These are phyloP conservation scores for Zalaria sp. DNA, from an alignment of 2,329 filamentous ascomycete species.

Conservation along the genomic window DNA sequence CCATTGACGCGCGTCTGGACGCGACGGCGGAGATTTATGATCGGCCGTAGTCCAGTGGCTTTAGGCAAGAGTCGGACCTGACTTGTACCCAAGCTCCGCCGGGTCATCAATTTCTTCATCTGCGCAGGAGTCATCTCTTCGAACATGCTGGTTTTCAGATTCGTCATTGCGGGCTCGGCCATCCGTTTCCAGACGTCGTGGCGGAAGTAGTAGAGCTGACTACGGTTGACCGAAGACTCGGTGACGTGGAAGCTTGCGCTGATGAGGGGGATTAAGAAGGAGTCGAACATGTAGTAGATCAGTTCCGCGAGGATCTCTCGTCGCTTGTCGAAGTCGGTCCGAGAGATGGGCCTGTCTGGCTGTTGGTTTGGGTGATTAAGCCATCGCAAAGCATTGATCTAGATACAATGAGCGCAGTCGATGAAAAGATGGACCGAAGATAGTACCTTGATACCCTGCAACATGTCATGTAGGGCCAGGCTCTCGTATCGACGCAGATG, in stretches of 20 bases:
- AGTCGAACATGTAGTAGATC: constrained; percentile 87
- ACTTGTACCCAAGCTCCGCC: constrained; percentile 58
- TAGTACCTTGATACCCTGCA: constrained; percentile 61
- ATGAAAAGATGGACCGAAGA: background rate
- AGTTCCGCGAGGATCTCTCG: constrained; percentile 70
- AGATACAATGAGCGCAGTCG: background rate
- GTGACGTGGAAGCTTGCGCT: constrained; percentile 88
- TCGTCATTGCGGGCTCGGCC: constrained; percentile 55
- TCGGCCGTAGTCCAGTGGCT: constrained; percentile 58
- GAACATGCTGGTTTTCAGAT: constrained; percentile 60
- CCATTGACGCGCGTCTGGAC: constrained; percentile 38
- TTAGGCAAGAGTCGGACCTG: constrained; percentile 77
- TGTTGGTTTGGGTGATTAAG: constrained; percentile 41
- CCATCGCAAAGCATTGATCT: constrained; percentile 40
- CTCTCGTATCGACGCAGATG: constrained; percentile 67
- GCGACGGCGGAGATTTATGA: constrained; percentile 70
- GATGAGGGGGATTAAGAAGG: constrained; percentile 73
- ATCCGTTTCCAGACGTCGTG: constrained; percentile 81
- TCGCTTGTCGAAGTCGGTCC: constrained; percentile 61
- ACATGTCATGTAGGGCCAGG: constrained; percentile 63
- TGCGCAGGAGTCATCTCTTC: constrained; percentile 53
- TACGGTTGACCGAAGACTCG: constrained; percentile 68
- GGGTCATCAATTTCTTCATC: constrained; percentile 44
- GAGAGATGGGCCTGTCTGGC: constrained; percentile 42
- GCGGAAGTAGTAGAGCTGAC: constrained; percentile 81